Conservation (phyloP, 331 rosid species). For the Cydonia oblonga region DNA sequence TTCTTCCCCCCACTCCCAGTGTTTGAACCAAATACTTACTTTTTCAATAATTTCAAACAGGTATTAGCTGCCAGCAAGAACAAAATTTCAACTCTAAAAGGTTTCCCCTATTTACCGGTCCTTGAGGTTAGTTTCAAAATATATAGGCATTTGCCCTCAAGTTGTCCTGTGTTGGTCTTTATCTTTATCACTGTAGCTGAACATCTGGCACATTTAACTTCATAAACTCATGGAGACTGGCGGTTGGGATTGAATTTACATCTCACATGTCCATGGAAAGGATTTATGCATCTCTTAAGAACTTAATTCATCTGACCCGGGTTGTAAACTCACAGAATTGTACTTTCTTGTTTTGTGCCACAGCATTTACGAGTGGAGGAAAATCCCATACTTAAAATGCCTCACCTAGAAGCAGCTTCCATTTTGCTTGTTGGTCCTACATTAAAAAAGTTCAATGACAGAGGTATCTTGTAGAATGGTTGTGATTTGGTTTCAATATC, state of each 20-base stretch:
- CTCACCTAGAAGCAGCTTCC: conserved; percentile 92
- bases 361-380: conserved; percentile 98
- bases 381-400: conserved; percentile 89
- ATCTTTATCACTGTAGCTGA: not conserved
- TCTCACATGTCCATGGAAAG: not conserved
- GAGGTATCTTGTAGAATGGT: conserved; percentile 46
- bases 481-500: conserved; percentile 11
- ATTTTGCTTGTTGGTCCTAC: conserved; percentile 93
- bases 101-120: conserved; percentile 82
- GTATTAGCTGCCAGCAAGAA: conserved; percentile 99
- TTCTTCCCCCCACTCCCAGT: not conserved
- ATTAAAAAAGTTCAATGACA: conserved; percentile 80
- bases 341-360: conserved; percentile 18
- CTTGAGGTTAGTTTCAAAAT: conserved; percentile 67
- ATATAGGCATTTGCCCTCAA: not conserved
- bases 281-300: not conserved
- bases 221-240: not conserved
- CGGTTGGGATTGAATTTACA: not conserved
- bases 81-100: conserved; percentile 78
- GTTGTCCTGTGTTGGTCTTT: not conserved
- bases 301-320: not conserved
- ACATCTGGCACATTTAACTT: not conserved
- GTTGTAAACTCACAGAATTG: not conserved
- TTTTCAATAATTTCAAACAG: conserved; percentile 40
- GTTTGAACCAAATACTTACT: conserved; percentile 3